A percentile compares a stretch with the other conserved stretches of the same genome.
Conservation (phyloP, 2,329 filamentous ascomycete species). For the Aspergillus brunneoviolaceus region DNA sequence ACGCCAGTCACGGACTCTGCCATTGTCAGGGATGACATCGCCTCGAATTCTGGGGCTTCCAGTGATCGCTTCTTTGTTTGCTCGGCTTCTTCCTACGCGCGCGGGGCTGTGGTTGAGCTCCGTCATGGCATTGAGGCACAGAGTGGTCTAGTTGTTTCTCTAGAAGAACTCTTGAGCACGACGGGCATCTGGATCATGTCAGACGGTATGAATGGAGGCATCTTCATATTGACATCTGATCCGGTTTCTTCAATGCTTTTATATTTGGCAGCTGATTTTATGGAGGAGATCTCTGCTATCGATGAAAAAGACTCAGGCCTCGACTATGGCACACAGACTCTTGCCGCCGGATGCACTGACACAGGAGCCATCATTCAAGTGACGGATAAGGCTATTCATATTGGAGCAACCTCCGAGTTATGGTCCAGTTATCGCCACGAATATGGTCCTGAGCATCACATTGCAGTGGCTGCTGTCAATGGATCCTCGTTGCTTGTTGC, state of each 20-base stretch:
- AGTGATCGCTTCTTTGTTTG: conserved; percentile 66
- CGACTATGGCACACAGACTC: conserved; percentile 43
- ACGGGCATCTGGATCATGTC: conserved; percentile 47
- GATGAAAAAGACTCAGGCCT: conserved; percentile 42
- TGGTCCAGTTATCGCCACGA: conserved; percentile 23
- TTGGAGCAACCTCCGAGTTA: conserved; percentile 27
- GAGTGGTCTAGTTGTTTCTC: conserved; percentile 51
- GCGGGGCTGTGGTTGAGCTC: conserved; percentile 66
- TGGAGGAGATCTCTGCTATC: conserved; percentile 41
- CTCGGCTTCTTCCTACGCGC: conserved; percentile 59
- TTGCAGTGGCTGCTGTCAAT: conserved; percentile 34
- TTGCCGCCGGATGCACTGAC: conserved; percentile 43
- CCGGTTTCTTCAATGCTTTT: conserved; percentile 42
- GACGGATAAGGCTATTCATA: conserved; percentile 38
- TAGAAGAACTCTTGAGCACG: conserved; percentile 43
- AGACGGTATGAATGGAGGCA: conserved; percentile 30
- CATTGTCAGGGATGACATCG: conserved; percentile 25
- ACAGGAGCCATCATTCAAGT: conserved; percentile 43
- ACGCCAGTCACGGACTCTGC: conserved; percentile 53
- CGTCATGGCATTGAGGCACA: conserved; percentile 69
- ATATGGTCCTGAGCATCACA: conserved; percentile 23
- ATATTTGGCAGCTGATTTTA: conserved; percentile 36
- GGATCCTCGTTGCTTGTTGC: conserved; percentile 29
- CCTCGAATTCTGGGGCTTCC: conserved; percentile 23
- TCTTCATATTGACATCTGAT: conserved; percentile 44